These are phyloP conservation scores for Vicia faba DNA, from an alignment of 306 rosid genomes.

Conservation along the genomic window DNA sequence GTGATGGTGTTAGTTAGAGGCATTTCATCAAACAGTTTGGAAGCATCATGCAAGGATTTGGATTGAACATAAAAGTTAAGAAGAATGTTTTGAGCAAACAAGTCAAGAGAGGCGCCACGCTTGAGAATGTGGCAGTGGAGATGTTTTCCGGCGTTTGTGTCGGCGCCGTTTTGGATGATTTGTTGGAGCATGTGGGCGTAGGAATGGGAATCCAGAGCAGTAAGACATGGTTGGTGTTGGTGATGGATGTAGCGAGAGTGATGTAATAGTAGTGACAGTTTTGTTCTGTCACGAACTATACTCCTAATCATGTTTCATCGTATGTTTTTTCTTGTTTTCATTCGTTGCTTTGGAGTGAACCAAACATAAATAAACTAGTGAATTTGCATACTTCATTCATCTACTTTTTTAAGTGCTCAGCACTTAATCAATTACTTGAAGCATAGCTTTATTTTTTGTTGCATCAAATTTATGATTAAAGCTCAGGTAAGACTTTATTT, in stretches of 20 bases:
- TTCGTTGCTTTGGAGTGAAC: background rate
- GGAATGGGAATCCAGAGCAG: slow-evolving; percentile 1
- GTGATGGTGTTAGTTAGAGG: background rate
- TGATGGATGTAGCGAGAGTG: background rate
- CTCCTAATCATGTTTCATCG: background rate
- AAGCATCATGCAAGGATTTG: background rate
- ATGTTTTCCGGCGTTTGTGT: background rate
- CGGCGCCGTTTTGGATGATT: slow-evolving; percentile 4
- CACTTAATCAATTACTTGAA: no score
- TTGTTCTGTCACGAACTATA: background rate
- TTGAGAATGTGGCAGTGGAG: slow-evolving; percentile 19
- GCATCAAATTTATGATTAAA: no score
- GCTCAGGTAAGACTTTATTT: no score
- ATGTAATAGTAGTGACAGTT: background rate
- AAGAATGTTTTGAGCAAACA: slow-evolving; percentile 19
- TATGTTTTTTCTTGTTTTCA: background rate
- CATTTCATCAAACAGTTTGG: slow-evolving; percentile 20
- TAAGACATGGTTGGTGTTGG: slow-evolving; percentile 9
- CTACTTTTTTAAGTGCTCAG: no score
- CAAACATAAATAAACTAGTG: background rate
- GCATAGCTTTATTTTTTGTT: no score
- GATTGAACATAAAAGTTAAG: slow-evolving; percentile 20
- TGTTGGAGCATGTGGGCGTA: slow-evolving; percentile 6
- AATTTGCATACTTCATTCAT: no score
- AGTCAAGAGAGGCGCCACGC: slow-evolving; percentile 6